These are phyloP conservation scores for Periconia sp. DNA, from an alignment of 2,329 filamentous ascomycete species.

Conservation along the genomic window DNA sequence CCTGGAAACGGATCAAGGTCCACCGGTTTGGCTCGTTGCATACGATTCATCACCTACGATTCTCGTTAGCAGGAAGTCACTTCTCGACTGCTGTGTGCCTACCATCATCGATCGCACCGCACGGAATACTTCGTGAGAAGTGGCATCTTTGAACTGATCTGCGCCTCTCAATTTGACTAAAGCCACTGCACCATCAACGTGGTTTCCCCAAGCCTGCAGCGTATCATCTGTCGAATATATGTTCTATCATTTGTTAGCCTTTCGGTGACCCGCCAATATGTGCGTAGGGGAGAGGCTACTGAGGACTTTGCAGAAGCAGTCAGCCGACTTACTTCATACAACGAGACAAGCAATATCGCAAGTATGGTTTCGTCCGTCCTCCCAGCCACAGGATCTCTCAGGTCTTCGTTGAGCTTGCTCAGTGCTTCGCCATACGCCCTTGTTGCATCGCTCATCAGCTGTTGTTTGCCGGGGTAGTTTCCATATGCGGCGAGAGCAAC, in stretches of 20 bases:
- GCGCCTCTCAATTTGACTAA: constrained; percentile 42
- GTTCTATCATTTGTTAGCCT: constrained; percentile 30
- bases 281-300: constrained; percentile 13
- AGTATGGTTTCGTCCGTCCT: constrained; percentile 44
- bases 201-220: constrained; percentile 42
- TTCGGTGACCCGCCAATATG: background rate
- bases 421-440: constrained; percentile 42
- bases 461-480: constrained; percentile 40
- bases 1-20: constrained; percentile 38
- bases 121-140: constrained; percentile 43
- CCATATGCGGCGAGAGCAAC: constrained; percentile 42
- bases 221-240: constrained; percentile 42
- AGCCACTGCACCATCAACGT: constrained; percentile 45
- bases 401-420: constrained; percentile 38
- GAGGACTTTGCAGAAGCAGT: constrained; percentile 17
- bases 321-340: constrained; percentile 43
- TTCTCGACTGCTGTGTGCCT: constrained; percentile 1
- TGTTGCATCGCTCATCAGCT: constrained; percentile 37
- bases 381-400: constrained; percentile 37
- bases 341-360: constrained; percentile 43
- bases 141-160: constrained; percentile 41
- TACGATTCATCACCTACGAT: constrained; percentile 43
- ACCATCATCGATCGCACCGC: constrained; percentile 47
- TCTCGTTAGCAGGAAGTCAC: background rate
- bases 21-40: constrained; percentile 43